Evolutionary conservation across 306 rosid species (phyloP).

Genomic region (Cotoneaster glaucophyllus): DNA sequence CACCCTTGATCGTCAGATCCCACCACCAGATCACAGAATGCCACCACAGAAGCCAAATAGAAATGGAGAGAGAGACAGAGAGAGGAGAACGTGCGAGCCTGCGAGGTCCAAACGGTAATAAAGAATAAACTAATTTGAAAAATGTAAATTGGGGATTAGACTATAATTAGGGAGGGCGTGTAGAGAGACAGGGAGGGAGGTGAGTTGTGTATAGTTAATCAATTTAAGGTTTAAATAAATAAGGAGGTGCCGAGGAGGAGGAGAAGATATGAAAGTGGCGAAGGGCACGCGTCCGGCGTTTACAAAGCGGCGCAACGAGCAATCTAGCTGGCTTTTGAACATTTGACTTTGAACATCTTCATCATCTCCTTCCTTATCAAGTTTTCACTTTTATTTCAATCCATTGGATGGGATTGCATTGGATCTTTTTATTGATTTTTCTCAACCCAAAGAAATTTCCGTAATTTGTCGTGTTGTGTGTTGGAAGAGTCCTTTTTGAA

Average conservation of each 20-base stretch:
- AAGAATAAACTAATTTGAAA: background rate
- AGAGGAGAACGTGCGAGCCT: background rate
- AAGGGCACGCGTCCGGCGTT: background rate
- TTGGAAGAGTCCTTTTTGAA: background rate
- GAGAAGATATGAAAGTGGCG: background rate
- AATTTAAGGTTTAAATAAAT: background rate
- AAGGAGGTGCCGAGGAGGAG: background rate
- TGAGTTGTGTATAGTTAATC: background rate
- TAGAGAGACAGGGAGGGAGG: background rate
- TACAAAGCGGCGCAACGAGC: background rate
- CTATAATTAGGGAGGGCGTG: background rate
- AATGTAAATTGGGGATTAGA: background rate
- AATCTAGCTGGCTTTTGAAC: background rate
- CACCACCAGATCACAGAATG: conserved; percentile 36
- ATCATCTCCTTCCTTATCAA: background rate
- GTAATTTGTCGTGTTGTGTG: background rate
- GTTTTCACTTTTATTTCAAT: background rate
- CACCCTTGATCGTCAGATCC: conserved; percentile 40
- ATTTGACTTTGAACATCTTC: background rate
- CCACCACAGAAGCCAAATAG: conserved; percentile 18
- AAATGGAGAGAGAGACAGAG: background rate
- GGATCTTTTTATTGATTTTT: background rate
- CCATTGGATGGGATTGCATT: background rate
- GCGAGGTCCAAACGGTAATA: conserved; percentile 1
- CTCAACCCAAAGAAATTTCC: background rate